Base-by-base conservation (phyloP, 208 protist genomes). In the Leishmania mexicana region DNA sequence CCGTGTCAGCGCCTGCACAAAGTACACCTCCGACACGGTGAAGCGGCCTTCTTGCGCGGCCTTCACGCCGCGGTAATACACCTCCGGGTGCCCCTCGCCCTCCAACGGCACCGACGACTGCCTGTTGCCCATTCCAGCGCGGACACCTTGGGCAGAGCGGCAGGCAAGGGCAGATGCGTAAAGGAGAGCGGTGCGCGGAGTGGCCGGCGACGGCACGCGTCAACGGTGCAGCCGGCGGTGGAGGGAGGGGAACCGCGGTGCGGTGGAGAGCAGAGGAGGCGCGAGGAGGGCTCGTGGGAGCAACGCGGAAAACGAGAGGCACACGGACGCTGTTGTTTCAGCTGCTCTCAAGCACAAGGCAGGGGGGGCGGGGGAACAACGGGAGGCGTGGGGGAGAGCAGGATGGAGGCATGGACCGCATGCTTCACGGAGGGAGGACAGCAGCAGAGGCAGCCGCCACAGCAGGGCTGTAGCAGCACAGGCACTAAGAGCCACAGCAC, bases 1-100 rank as follows among this genome's bases (percentile, higher is more conserved):
- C 24, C 54, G 24, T 3, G 15, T 28, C 38, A 85, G 73, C 24
- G 81, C 81, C 47, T 83, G 73, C 73, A 76, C 62, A 47, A 87
- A 80, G 74, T 80, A 87, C 40, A 83, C 49, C 76, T 87, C 83
- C 31, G 83, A 77, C 53, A 67, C 49, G 31, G 71, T 81, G 70
- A 67, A 80, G 76, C 67, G 57, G 31, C 75, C 79, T 15, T 87
- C 74, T 10, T 64, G 49, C 35, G 53, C 79, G 19, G 67, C 74
- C 17, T 57, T 35, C 31, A 58, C 53, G 70, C 71, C 83, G 35
- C 81, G 68, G 75, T 87, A 83, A 67, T 81, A 87, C 73, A 53
- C 65, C 19, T 42, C 54, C 21, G 76, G 83, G 64, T 85, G 83
- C 5, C 65, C 76, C 6, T 65, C 7, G 49, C 53, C 75, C 57